Conservation (phyloP, 345 rosid species). For the Noccaea caerulescens region DNA sequence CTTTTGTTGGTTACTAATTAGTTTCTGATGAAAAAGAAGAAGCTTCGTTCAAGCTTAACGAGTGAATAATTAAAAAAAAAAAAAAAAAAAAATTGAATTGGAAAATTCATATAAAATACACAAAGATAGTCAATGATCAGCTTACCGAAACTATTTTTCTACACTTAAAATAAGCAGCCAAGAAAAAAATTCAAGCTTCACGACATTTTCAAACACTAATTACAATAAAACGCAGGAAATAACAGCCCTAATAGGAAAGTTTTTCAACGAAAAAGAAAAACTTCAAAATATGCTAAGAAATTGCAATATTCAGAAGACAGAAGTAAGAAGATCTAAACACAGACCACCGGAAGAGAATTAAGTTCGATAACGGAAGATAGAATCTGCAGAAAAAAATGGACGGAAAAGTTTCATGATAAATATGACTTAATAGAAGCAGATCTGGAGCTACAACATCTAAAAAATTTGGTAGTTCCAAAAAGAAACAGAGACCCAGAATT, state of each 20-base stretch:
- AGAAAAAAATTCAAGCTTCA: not conserved
- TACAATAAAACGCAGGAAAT: not conserved
- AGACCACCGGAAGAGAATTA: not conserved
- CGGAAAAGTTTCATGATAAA: not conserved
- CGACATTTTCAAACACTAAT: slow-evolving; percentile 5
- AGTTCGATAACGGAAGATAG: not conserved
- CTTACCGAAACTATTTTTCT: not conserved
- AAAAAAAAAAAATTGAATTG: not conserved
- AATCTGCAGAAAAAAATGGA: not conserved
- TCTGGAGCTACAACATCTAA: slow-evolving; percentile 35
- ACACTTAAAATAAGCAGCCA: not conserved
- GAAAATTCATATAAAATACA: not conserved
- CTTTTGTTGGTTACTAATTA: not conserved
- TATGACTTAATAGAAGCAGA: slow-evolving; percentile 23
- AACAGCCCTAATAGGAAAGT: not conserved
- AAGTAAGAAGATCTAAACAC: slow-evolving; percentile 26
- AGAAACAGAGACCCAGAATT: slow-evolving; percentile 24
- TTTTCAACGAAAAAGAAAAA: not conserved
- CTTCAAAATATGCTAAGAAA: not conserved
- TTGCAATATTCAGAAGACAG: not conserved
- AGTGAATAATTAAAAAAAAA: not conserved
- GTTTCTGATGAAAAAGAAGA: not conserved
- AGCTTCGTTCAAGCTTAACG: not conserved
- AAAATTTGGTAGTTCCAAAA: not conserved
- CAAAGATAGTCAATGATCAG: not conserved